Conservation (phyloP, 257 asterid species). For the Gynochthodes officinalis region DNA sequence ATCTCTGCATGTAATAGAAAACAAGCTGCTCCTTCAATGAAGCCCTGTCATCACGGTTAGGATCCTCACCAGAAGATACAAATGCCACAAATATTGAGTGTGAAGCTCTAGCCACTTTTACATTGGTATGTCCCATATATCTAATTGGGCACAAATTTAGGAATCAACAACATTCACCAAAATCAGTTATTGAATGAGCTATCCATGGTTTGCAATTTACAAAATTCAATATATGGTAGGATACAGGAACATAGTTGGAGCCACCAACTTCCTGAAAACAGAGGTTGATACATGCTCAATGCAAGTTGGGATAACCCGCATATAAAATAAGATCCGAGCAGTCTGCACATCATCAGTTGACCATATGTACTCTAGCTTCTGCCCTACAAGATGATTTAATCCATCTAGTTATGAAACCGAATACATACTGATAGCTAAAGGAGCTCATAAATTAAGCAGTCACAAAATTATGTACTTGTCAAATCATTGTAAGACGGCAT, state of each 20-base stretch:
- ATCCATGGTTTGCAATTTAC: conserved; percentile 9
- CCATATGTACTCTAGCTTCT: conserved; percentile 52
- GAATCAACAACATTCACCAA: conserved; percentile 21
- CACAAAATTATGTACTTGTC: conserved; percentile 38
- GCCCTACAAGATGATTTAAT: conserved; percentile 43
- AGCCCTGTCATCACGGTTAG: conserved; percentile 55
- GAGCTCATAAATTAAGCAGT: conserved; percentile 12
- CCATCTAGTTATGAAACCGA: conserved; percentile 8
- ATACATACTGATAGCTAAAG: conserved; percentile 13
- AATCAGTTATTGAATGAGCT: conserved; percentile 11
- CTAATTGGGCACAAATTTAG: conserved; percentile 44
- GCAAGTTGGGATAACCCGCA: conserved; percentile 85
- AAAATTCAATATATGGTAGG: conserved; percentile 34
- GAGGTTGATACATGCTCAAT: conserved; percentile 60
- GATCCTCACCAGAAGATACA: conserved; percentile 74
- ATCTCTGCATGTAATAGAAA: conserved; percentile 71
- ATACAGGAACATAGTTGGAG: conserved; percentile 91
- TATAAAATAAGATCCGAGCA: conserved; percentile 77
- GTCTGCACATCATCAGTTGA: conserved; percentile 84
- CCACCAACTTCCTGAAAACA: conserved; percentile 66
- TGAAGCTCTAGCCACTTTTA: conserved; percentile 75
- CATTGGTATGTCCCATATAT: conserved; percentile 89
- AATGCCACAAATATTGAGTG: conserved; percentile 84
- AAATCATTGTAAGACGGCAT: conserved; percentile 70
- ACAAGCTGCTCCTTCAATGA: conserved; percentile 88